Evolutionary conservation across 306 rosid genomes (phyloP), one percentile per base, ranked within the genome.

Genomic region (Hippophae tibetana): DNA sequence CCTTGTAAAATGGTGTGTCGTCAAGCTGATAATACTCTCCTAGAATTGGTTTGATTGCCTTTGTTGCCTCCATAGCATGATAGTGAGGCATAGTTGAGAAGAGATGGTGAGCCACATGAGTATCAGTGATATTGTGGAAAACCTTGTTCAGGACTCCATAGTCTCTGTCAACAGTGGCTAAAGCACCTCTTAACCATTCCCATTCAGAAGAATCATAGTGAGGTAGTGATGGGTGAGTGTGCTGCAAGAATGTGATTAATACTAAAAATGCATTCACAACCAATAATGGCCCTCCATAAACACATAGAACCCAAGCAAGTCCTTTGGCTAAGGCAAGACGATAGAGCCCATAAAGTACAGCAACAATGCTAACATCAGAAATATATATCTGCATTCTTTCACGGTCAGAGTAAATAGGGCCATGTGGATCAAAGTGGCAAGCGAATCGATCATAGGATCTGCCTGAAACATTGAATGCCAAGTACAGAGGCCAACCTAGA

Each of bases 131-230:
- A 60, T 92, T 83, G 40, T 92, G 98, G 85, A 92, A 92, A 23
- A 92, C 85, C 86, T 81, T 87, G 89, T 92, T 87, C 63, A 92
- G 65, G 48, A 92, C 63, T 7, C 98, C 98, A 41, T 92, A 92
- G 63, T 88, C 96, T 56, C 98, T 76, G 69, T 87, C 98, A 5
- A 87, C 93, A 1, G 96, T 92, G 6, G 98, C 95, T 60, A 92
- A 62, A 7, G 98, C 98, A 69, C 98, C 96, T 62, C 84, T 84
- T 44, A 92, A 46, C 98, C 98, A 92, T 68, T 87, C 93, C 98
- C 98, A 92, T 71, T 92, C 98, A 0, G 88, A 76, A 5, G 89
- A 71, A 69, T 85, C 89, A 45, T 92, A 92, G 57, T 85, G 98
- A 0, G 98, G 98, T 79, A 92, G 68, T 5, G 98, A 71, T 2